Conservation (phyloP, 179 eudicot species). For the Beta lomatogona region DNA sequence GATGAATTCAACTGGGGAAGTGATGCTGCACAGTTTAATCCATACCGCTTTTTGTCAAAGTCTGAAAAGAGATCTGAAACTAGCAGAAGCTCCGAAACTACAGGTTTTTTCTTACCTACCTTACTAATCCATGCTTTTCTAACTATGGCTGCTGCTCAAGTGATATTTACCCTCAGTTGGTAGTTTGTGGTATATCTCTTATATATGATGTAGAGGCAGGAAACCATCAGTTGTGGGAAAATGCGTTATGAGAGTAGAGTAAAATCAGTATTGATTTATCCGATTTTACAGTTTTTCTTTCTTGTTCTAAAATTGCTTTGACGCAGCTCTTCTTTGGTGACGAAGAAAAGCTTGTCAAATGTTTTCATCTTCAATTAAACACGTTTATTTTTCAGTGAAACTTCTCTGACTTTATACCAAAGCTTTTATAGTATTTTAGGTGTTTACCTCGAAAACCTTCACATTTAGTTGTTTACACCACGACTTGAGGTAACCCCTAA, state of each 20-base stretch:
- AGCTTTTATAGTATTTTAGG: no score
- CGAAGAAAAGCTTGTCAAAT: neutral
- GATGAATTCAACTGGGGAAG: conserved; percentile 52
- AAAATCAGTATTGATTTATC: neutral
- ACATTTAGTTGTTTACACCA: no score
- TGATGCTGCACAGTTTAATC: conserved; percentile 59
- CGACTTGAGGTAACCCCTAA: no score
- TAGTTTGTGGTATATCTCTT: neutral
- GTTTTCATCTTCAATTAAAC: neutral
- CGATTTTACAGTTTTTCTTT: neutral
- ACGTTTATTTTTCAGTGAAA: no score
- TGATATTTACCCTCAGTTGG: neutral
- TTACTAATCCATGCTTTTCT: neutral
- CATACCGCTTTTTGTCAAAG: conserved; percentile 51
- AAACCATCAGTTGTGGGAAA: neutral
- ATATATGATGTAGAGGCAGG: neutral
- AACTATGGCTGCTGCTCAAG: neutral
- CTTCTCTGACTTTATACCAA: no score
- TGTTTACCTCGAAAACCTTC: no score
- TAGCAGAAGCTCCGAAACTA: conserved; percentile 11
- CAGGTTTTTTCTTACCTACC: conserved; percentile 31
- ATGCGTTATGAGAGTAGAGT: neutral
- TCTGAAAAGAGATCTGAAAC: conserved; percentile 32
- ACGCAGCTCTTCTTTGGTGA: neutral
- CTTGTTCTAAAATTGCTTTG: neutral